These are phyloP conservation scores for Ceratobasidium sp. DNA, from an alignment of 1,284 basidiomycete species.

Conservation along the genomic window DNA sequence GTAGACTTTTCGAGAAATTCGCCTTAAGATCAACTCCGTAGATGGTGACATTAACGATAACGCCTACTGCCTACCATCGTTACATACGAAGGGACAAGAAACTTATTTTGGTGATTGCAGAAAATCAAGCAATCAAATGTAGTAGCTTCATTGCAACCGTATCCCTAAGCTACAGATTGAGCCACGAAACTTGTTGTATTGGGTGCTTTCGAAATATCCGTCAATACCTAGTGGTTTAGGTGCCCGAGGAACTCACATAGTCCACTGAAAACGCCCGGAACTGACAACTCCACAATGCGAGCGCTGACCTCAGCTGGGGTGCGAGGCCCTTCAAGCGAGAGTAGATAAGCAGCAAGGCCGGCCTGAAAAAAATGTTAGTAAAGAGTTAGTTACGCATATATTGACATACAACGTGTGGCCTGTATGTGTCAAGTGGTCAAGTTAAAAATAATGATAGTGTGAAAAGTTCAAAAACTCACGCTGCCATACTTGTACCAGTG, in stretches of 20 bases:
- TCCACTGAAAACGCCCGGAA: conserved; percentile 3
- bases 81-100: no score
- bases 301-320: conserved; percentile 18
- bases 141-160: no score
- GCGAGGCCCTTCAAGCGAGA: conserved; percentile 20
- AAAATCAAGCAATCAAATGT: no score
- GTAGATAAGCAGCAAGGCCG: conserved; percentile 21
- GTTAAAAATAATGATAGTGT: no score
- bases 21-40: no score
- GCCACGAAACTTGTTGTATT: no score
- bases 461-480: conserved; percentile 26
- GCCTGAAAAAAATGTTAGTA: not conserved
- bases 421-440: no score
- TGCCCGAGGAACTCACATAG: not conserved
- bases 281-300: conserved; percentile 5
- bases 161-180: no score
- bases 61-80: no score
- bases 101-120: no score
- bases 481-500: conserved; percentile 28
- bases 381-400: not conserved
- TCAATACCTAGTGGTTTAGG: not conserved
- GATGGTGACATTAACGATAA: no score
- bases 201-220: no score
- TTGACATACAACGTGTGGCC: conserved; percentile 20
- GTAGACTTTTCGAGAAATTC: conserved; percentile 19